phyloP scores from a whole-genome alignment of 2,329 filamentous ascomycete genomes.

The Alternaria sp. region DNA sequence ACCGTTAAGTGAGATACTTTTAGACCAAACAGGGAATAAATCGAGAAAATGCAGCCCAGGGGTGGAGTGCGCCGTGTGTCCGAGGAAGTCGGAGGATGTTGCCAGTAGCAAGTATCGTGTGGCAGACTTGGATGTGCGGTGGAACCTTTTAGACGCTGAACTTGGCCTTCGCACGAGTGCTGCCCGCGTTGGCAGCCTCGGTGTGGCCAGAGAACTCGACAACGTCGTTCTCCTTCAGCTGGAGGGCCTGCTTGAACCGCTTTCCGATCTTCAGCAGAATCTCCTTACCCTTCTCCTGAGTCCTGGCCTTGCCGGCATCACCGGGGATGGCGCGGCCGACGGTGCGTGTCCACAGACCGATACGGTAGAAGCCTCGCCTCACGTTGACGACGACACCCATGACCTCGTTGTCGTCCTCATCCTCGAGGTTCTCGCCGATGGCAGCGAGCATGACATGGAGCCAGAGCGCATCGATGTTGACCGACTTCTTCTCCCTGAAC shows the following conservation, averaged over 20 bases:
- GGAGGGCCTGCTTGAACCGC: constrained; percentile 91
- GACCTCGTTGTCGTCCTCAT: constrained; percentile 92
- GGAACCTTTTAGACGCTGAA: constrained; percentile 70
- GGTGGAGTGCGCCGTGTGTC: constrained; percentile 13
- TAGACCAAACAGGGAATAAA: constrained; percentile 32
- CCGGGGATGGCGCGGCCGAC: constrained; percentile 83
- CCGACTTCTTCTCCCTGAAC: constrained; percentile 92
- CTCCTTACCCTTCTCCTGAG: constrained; percentile 81
- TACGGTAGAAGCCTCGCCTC: constrained; percentile 96
- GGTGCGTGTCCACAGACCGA: constrained; percentile 96
- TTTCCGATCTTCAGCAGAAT: constrained; percentile 83
- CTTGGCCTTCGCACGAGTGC: constrained; percentile 95
- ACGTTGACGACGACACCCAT: constrained; percentile 99
- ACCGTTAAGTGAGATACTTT: constrained; percentile 37
- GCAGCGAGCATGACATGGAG: constrained; percentile 95
- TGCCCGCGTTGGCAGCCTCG: constrained; percentile 89
- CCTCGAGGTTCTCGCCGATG: constrained; percentile 96
- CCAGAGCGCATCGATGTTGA: constrained; percentile 95
- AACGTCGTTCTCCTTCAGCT: constrained; percentile 74
- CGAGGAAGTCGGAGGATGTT: constrained; percentile 7
- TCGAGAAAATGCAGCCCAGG: constrained; percentile 22
- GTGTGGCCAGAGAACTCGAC: constrained; percentile 98
- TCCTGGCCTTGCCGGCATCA: constrained; percentile 78
- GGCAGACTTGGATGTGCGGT: constrained; percentile 1
- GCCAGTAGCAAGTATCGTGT: constrained; percentile 4